These are phyloP conservation scores for Gastrolobium bilobum DNA, from an alignment of 306 rosid genomes.

Conservation along the genomic window DNA sequence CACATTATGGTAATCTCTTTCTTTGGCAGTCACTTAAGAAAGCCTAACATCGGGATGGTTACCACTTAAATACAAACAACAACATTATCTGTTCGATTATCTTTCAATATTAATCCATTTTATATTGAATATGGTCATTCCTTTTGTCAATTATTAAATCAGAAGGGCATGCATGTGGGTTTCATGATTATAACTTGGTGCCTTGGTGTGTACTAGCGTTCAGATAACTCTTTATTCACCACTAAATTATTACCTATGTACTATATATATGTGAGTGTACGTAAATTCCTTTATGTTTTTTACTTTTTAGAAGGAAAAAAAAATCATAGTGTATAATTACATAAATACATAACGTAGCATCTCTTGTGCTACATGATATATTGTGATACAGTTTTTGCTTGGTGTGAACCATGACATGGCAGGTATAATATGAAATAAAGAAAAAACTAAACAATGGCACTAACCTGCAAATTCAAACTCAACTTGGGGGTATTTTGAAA, in stretches of 20 bases:
- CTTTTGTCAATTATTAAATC: constrained; percentile 23
- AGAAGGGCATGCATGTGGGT: background rate
- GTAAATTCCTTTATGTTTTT: no score
- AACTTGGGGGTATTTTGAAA: constrained; percentile 23
- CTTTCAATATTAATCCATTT: constrained; percentile 7
- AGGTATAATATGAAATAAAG: background rate
- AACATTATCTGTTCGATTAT: constrained; percentile 1
- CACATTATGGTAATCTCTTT: constrained; percentile 48
- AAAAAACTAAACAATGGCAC: constrained; percentile 26
- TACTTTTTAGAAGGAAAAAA: no score
- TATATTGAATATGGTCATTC: background rate
- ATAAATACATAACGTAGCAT: background rate
- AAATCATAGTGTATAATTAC: background rate
- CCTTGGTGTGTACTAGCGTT: background rate
- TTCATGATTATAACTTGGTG: constrained; percentile 5
- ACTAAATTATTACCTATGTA: background rate
- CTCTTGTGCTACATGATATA: background rate
- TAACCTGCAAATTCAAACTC: background rate
- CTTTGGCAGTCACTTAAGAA: constrained; percentile 40
- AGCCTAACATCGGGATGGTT: background rate
- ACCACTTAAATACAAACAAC: constrained; percentile 5
- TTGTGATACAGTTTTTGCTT: background rate
- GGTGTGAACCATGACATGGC: background rate
- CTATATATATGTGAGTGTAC: background rate
- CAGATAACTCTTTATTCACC: background rate